phyloP scores from a whole-genome alignment of 169 alveolate species.

The Eimeria necatrix region DNA sequence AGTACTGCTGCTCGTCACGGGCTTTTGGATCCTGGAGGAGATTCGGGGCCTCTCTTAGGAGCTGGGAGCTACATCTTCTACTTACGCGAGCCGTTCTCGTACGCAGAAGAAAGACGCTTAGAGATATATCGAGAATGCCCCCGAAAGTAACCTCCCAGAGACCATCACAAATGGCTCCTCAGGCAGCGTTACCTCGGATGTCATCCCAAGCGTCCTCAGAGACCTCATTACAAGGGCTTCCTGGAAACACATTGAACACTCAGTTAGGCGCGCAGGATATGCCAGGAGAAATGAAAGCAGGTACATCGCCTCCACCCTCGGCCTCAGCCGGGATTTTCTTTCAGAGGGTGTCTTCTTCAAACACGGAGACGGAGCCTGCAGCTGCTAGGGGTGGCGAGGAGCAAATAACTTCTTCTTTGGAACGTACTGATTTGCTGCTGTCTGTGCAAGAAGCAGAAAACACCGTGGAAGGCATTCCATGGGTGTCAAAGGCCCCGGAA shows the following conservation, averaged over 20 bases:
- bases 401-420: not conserved
- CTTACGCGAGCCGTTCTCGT: constrained; percentile 72
- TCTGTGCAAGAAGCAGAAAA: constrained; percentile 32
- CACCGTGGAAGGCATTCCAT: constrained; percentile 45
- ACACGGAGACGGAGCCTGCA: not conserved
- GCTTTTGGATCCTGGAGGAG: constrained; percentile 72
- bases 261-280: no score
- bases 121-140: not conserved
- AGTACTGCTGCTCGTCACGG: constrained; percentile 72
- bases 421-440: not conserved
- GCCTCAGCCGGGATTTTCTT: not conserved
- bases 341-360: not conserved
- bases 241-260: no score
- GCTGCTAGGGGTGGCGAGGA: not conserved
- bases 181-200: not conserved
- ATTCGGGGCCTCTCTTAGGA: constrained; percentile 71
- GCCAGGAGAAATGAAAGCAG: no score
- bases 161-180: not conserved
- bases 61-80: constrained; percentile 80
- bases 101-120: constrained; percentile 67
- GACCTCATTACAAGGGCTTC: no score
- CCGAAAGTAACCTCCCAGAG: not conserved
- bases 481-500: constrained; percentile 38
- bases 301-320: not conserved
- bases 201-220: not conserved